These are phyloP conservation scores for Hippophae tibetana DNA, from an alignment of 306 rosid species.

Conservation along the genomic window DNA sequence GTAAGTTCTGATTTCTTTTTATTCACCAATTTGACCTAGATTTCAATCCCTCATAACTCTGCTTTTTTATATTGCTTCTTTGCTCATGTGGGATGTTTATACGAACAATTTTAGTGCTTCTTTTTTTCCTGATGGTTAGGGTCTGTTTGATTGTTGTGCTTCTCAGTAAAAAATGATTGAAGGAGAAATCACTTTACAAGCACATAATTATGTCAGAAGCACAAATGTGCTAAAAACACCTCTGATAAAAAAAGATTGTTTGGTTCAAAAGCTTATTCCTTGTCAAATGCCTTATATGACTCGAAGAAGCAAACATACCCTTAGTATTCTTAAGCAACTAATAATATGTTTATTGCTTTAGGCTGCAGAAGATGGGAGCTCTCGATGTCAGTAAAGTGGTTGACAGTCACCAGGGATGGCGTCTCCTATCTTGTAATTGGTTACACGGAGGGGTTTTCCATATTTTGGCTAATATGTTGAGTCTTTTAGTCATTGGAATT, in stretches of 20 bases:
- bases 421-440: constrained; percentile 82
- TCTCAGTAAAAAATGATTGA: too few relatives aligned
- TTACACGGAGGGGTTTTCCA: constrained; percentile 91
- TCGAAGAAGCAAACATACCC: too few relatives aligned
- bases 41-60: not conserved
- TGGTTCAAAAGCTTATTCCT: too few relatives aligned
- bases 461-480: constrained; percentile 75
- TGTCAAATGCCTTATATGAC: too few relatives aligned
- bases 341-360: constrained; percentile 23
- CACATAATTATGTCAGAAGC: too few relatives aligned
- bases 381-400: constrained; percentile 66
- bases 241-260: too few relatives aligned
- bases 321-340: too few relatives aligned
- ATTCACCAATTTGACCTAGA: not conserved
- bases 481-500: constrained; percentile 78
- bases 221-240: too few relatives aligned
- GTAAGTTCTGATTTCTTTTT: constrained; percentile 31
- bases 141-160: not conserved
- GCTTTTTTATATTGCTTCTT: not conserved
- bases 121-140: not conserved
- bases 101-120: not conserved
- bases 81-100: not conserved
- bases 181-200: too few relatives aligned
- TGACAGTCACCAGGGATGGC: constrained; percentile 75
- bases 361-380: constrained; percentile 89